A percentile compares a stretch with the other conserved stretches of the same genome.
These are phyloP conservation scores for Pyrenochaeta sp. DNA, from an alignment of 2,329 filamentous ascomycete species.

Conservation along the genomic window DNA sequence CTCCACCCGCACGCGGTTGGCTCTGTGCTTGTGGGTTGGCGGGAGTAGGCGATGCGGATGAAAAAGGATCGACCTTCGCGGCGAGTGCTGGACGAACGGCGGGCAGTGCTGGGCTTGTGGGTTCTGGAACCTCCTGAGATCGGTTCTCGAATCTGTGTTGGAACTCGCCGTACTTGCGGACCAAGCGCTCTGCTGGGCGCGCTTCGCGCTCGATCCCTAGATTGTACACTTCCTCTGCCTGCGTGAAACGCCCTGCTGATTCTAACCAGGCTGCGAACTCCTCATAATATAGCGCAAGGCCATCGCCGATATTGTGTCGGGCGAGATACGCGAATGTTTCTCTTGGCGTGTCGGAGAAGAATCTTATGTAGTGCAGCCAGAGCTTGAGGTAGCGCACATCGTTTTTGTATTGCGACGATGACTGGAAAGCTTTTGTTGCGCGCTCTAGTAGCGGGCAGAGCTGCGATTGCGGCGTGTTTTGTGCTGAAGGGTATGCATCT, in stretches of 20 bases:
- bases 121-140: constrained; percentile 68
- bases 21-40: constrained; percentile 72
- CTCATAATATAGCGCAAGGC: constrained; percentile 91
- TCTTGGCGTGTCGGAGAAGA: constrained; percentile 91
- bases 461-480: constrained; percentile 91
- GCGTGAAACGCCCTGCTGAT: constrained; percentile 79
- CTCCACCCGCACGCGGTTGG: constrained; percentile 54
- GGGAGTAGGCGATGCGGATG: constrained; percentile 55
- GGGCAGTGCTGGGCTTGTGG: constrained; percentile 87
- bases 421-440: constrained; percentile 88
- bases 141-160: constrained; percentile 77
- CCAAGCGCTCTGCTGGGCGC: constrained; percentile 78
- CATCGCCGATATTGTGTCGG: constrained; percentile 85
- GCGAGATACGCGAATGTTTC: constrained; percentile 93
- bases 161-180: constrained; percentile 93
- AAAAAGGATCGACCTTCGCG: constrained; percentile 85
- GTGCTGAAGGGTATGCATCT: constrained; percentile 91
- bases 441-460: constrained; percentile 88
- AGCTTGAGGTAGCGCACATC: constrained; percentile 92
- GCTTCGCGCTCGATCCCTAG: constrained; percentile 90
- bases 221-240: constrained; percentile 93
- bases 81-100: constrained; percentile 83
- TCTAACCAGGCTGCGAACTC: constrained; percentile 96
- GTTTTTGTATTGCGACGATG: constrained; percentile 89
- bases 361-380: constrained; percentile 92